Evolutionary conservation across 192 early-diverging fungal genomes (phyloP).

Genomic region (Coemansia sp.): DNA sequence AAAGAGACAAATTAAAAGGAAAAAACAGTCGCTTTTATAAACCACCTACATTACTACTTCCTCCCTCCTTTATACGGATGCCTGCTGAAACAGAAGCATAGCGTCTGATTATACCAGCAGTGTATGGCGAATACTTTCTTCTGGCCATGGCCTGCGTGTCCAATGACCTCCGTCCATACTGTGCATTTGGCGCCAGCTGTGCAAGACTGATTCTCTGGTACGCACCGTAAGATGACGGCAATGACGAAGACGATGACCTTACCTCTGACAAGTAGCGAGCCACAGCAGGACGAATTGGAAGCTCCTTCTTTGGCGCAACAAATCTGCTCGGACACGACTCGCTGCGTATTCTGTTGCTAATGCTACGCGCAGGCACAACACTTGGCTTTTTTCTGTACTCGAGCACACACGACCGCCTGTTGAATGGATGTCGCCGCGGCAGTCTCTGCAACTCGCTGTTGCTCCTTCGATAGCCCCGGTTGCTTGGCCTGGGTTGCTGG

Average conservation of each 20-base stretch:
- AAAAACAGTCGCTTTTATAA: not conserved
- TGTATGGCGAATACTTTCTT: not conserved
- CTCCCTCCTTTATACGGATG: not conserved
- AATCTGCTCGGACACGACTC: conserved; percentile 20
- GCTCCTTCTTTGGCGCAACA: conserved; percentile 7
- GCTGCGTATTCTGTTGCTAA: conserved; percentile 7
- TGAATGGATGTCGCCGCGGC: not conserved
- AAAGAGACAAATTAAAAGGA: not conserved
- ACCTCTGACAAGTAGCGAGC: conserved; percentile 28
- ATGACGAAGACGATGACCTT: conserved; percentile 5
- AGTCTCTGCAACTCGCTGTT: not conserved
- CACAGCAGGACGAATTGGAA: conserved; percentile 26
- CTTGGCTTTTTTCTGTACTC: conserved; percentile 1
- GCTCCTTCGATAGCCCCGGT: not conserved
- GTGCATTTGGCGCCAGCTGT: conserved; percentile 13
- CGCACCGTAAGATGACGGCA: not conserved
- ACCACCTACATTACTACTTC: not conserved
- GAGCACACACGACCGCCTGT: conserved; percentile 14
- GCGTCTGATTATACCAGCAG: not conserved
- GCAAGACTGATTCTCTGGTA: conserved; percentile 43
- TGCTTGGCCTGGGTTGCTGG: not conserved
- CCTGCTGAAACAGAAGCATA: not conserved
- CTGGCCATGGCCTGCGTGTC: conserved; percentile 13
- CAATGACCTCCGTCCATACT: conserved; percentile 15
- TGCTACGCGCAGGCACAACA: not conserved